Percentiles rank a stretch among this genome's conserved stretches.
phyloP scores from a whole-genome alignment of 805 yeast genomes.

The Schizosaccharomyces octosporus region DNA sequence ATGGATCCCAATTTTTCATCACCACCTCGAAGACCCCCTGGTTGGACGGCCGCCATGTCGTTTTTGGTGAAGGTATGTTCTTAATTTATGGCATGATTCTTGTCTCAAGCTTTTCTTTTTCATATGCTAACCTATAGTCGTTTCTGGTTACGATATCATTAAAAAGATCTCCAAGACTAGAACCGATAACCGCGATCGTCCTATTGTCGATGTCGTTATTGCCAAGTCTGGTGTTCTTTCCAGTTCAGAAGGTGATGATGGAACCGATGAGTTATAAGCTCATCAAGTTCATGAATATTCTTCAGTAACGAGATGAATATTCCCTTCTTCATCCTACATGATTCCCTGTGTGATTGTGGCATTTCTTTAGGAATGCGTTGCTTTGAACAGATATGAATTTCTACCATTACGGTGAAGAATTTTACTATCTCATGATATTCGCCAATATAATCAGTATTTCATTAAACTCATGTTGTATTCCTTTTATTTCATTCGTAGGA shows the following conservation, averaged over 20 bases:
- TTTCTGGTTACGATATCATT: conserved; percentile 69
- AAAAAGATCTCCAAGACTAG: conserved; percentile 45
- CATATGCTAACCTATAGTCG: conserved; percentile 21
- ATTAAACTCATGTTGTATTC: no score
- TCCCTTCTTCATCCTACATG: no score
- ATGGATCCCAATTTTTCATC: conserved; percentile 92
- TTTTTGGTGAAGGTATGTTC: conserved; percentile 27
- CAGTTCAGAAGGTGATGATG: conserved; percentile 10
- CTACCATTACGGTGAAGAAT: no score
- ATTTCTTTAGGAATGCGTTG: no score
- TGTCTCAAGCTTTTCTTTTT: background rate
- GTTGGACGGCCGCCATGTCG: conserved; percentile 67
- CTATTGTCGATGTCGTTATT: conserved; percentile 39
- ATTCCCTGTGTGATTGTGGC: no score
- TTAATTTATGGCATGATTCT: background rate
- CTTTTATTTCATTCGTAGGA: no score
- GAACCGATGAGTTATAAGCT: background rate
- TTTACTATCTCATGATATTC: no score
- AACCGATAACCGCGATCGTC: conserved; percentile 49
- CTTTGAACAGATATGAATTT: no score
- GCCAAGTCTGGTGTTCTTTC: conserved; percentile 34
- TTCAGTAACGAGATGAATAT: background rate
- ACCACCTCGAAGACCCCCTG: conserved; percentile 72
- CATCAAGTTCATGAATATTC: background rate
- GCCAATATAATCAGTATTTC: no score